Percentiles rank a stretch among this genome's conserved stretches.
phyloP scores from a whole-genome alignment of 2,329 filamentous ascomycete genomes.

The Leptographium radiaticola region DNA sequence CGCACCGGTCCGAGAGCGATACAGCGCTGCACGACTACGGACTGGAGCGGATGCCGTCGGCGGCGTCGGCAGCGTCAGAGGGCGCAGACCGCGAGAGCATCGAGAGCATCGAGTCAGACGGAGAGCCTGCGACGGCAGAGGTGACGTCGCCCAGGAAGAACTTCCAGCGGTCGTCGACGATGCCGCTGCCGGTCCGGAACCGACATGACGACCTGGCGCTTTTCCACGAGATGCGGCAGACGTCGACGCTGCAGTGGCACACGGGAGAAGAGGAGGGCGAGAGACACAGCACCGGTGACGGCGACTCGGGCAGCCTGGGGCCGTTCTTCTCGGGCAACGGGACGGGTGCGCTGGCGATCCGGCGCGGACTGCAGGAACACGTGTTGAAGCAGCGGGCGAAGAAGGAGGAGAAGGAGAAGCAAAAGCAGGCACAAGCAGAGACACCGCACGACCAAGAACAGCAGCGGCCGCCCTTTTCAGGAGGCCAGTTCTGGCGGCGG shows the following conservation, averaged over 20 bases:
- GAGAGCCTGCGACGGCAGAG: not conserved
- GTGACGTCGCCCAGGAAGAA: not conserved
- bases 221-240: not conserved
- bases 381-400: not conserved
- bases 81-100: not conserved
- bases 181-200: not conserved
- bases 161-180: not conserved
- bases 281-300: not conserved
- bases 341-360: not conserved
- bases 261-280: not conserved
- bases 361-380: not conserved
- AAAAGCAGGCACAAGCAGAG: not conserved
- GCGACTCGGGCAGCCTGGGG: no score
- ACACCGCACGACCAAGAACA: not conserved
- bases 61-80: not conserved
- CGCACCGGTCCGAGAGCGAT: not conserved
- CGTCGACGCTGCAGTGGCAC: not conserved
- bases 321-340: not conserved
- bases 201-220: not conserved
- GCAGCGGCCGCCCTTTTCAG: not conserved
- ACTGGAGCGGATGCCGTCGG: not conserved
- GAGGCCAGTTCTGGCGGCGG: conserved; percentile 2
- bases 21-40: not conserved
- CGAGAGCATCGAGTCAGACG: no score
- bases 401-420: not conserved